Evolutionary conservation across 1,284 basidiomycete species (phyloP).

Genomic region (Malassezia equina): DNA sequence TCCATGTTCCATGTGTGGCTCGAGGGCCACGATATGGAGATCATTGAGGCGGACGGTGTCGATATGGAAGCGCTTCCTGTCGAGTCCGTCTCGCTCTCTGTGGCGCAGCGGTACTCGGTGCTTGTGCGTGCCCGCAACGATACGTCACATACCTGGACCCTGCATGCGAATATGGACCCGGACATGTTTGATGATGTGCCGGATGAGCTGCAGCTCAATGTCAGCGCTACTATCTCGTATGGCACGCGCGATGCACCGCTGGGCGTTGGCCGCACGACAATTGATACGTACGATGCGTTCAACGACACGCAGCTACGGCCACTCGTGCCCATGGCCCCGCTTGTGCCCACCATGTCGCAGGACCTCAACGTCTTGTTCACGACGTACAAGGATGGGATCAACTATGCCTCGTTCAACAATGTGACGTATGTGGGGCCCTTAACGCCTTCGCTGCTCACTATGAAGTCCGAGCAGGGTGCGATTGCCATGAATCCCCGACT

Average conservation of each 20-base stretch:
- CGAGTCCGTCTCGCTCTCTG: not conserved
- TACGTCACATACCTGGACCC: constrained; percentile 67
- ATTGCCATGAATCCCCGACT: not conserved
- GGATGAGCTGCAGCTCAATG: constrained; percentile 33
- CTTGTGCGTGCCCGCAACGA: constrained; percentile 62
- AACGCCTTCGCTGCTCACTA: constrained; percentile 51
- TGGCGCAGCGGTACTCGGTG: constrained; percentile 9
- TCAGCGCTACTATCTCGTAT: constrained; percentile 35
- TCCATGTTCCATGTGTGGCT: constrained; percentile 53
- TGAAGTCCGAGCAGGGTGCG: not conserved
- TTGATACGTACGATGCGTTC: constrained; percentile 39
- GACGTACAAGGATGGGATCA: constrained; percentile 49
- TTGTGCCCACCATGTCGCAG: constrained; percentile 20
- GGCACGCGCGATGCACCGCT: constrained; percentile 12
- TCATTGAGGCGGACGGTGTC: constrained; percentile 67
- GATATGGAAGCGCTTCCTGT: constrained; percentile 39
- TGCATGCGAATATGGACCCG: constrained; percentile 77
- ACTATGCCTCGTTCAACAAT: constrained; percentile 50
- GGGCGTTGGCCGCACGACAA: constrained; percentile 1
- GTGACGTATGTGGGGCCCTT: constrained; percentile 52
- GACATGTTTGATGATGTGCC: constrained; percentile 50
- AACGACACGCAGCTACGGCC: constrained; percentile 51
- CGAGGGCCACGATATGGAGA: constrained; percentile 75
- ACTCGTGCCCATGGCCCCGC: constrained; percentile 30
- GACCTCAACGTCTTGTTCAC: constrained; percentile 51